Base-by-base conservation (phyloP, 495 filamentous ascomycete genomes). In the Thermothielavioides terrestris region DNA sequence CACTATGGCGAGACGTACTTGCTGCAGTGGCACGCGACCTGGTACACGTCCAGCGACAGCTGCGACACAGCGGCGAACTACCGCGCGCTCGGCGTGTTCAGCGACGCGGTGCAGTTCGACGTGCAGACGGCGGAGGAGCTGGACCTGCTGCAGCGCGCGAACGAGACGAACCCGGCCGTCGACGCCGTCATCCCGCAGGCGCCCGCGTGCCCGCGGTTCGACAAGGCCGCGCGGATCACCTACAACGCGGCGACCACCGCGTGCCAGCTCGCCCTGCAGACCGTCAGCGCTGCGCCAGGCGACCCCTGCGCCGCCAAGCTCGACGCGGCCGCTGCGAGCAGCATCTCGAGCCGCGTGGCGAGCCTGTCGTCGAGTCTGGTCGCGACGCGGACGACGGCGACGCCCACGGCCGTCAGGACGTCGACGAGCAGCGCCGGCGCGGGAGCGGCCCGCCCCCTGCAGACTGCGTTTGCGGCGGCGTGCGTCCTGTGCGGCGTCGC, bases 401-500 rank as follows among this genome's bases (percentile, higher is more conserved):
- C 21, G 5, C 17, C 42, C 6, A 10, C 17, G 9, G 6, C 28
- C 21, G 42, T 1, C 11, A 4, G 4, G 30, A 18, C 42, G 8
- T 46, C 42, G 21, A 46, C 42, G 31, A 46, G 42, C 42, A 46
- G 21, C 14, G 42, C n/a, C 4, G 40, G 26, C 26, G 40, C 26
- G 17, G 40, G 40, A 20, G 25, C 12, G 15, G 26, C 40, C 6
- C 40, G 20, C 2, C 26, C 40, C 6, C 15, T 42, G 25, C 40
- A 42, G 40, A 42, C 40, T n/a, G 40, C 25, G 3, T 18, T 42
- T 25, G 40, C 40, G 17, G 40, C 40, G 1, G 40, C 40, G 20
- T 42, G 40, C 26, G 0, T 42, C 1, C 40, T 42, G 15, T 42
- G 40, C 7, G 40, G 40, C 3, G 5, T 28, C 6, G 27, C 27